These are phyloP conservation scores for Botrytis elliptica DNA, from an alignment of 2,329 filamentous ascomycete genomes.

Conservation along the genomic window DNA sequence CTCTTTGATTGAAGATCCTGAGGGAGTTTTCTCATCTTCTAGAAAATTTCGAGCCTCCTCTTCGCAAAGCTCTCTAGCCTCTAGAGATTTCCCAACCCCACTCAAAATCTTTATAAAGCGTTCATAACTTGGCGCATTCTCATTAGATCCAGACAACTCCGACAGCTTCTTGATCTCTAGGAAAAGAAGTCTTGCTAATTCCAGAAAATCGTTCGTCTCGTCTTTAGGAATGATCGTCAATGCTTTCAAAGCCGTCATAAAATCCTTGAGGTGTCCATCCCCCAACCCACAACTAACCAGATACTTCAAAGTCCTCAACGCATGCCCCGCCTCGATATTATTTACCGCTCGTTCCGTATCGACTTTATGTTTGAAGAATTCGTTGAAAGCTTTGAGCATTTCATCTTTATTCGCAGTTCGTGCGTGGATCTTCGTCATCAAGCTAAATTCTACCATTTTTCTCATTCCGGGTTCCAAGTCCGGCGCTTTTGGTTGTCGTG, in stretches of 20 bases:
- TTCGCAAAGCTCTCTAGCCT: conserved; percentile 30
- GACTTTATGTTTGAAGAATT: conserved; percentile 60
- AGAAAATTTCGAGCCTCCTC: neutral
- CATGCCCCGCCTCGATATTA: conserved; percentile 64
- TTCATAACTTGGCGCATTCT: conserved; percentile 5
- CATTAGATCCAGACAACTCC: neutral
- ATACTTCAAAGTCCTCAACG: conserved; percentile 59
- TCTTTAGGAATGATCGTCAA: conserved; percentile 32
- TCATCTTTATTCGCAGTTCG: conserved; percentile 64
- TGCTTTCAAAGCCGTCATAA: conserved; percentile 25
- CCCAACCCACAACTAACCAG: conserved; percentile 43
- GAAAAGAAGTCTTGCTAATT: conserved; percentile 33
- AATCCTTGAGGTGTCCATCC: conserved; percentile 21
- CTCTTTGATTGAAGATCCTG: neutral
- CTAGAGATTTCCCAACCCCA: conserved; percentile 30
- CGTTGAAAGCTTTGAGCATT: conserved; percentile 62
- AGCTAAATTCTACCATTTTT: conserved; percentile 66
- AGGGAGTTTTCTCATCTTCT: neutral
- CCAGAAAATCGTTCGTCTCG: conserved; percentile 17
- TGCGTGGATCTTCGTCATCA: conserved; percentile 59
- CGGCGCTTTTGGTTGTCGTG: conserved; percentile 58
- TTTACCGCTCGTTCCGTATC: conserved; percentile 53
- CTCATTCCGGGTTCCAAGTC: conserved; percentile 70
- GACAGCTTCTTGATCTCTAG: conserved; percentile 24
- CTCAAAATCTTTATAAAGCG: conserved; percentile 24